Evolutionary conservation across 305 asterid species (phyloP).

Genomic region (Andrographis paniculata): DNA sequence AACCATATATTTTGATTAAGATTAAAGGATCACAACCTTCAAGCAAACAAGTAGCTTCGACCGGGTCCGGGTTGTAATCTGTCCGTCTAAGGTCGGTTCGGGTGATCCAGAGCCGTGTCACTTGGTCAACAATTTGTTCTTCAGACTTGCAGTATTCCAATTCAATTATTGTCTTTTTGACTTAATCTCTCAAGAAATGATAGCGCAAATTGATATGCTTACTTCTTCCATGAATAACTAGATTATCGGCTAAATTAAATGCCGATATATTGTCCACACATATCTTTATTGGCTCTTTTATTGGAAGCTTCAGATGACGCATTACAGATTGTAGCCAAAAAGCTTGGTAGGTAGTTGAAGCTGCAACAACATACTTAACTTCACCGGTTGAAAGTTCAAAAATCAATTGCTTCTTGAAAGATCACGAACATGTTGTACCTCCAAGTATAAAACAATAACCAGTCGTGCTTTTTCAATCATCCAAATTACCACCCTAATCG

Average conservation of each 20-base stretch:
- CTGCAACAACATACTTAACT: background rate
- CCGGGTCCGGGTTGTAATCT: too few species aligned
- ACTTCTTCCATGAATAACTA: conserved; percentile 14
- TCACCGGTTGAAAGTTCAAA: background rate
- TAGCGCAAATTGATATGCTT: background rate
- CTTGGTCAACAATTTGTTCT: conserved; percentile 10
- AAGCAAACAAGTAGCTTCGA: too few species aligned
- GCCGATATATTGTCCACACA: conserved; percentile 2
- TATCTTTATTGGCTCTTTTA: conserved; percentile 5
- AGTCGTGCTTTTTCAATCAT: background rate
- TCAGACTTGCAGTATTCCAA: conserved; percentile 12
- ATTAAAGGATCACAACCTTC: too few species aligned
- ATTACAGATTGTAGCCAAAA: background rate
- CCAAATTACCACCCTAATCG: too few species aligned
- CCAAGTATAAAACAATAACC: background rate
- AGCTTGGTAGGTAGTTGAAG: conserved; percentile 3
- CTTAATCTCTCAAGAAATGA: conserved; percentile 4
- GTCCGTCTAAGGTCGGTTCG: too few species aligned
- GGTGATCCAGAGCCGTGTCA: too few species aligned
- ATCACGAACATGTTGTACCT: background rate
- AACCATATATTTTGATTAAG: too few species aligned
- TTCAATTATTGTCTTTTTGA: conserved; percentile 5
- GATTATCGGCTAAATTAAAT: conserved; percentile 10
- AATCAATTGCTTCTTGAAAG: background rate
- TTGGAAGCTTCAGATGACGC: background rate